A percentile compares a stretch with the other conserved stretches of the same genome.
Conservation (phyloP, 192 early-diverging fungal genomes). For the Bifiguratus adelaidae region DNA sequence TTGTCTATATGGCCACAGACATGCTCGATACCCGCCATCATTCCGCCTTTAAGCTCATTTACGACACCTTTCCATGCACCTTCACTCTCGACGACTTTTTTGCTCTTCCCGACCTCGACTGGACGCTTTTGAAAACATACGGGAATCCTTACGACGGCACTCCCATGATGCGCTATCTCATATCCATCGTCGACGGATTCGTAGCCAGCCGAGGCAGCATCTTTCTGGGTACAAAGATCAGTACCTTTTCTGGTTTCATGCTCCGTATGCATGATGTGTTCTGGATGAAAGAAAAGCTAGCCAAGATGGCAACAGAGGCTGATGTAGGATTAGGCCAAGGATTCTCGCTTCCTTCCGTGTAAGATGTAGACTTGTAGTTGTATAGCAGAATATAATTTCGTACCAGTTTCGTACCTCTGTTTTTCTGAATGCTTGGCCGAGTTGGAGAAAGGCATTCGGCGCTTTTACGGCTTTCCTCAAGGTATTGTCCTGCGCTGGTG, state of each 20-base stretch:
- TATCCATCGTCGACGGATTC: conserved; percentile 16
- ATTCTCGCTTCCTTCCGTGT: no score
- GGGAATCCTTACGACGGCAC: conserved; percentile 5
- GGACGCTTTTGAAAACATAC: conserved; percentile 6
- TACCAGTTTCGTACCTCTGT: no score
- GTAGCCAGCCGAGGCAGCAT: conserved; percentile 15
- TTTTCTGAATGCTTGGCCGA: no score
- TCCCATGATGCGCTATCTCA: conserved; percentile 10
- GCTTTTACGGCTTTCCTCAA: no score
- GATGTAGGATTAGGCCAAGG: no score
- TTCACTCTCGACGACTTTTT: conserved; percentile 30
- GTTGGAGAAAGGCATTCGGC: no score
- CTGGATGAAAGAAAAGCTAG: conserved; percentile 5
- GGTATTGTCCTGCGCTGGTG: no score
- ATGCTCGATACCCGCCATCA: conserved; percentile 19
- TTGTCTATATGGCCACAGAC: conserved; percentile 43
- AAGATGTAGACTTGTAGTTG: no score
- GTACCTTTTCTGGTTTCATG: conserved; percentile 19
- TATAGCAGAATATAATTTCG: no score
- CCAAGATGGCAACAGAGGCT: no score
- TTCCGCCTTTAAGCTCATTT: conserved; percentile 22
- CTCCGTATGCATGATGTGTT: conserved; percentile 14
- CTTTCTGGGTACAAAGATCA: conserved; percentile 16
- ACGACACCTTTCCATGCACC: conserved; percentile 25
- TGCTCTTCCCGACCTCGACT: conserved; percentile 7